These are phyloP conservation scores for Plectosphaerella cucumerina DNA, from an alignment of 2,329 filamentous ascomycete genomes.

Conservation along the genomic window DNA sequence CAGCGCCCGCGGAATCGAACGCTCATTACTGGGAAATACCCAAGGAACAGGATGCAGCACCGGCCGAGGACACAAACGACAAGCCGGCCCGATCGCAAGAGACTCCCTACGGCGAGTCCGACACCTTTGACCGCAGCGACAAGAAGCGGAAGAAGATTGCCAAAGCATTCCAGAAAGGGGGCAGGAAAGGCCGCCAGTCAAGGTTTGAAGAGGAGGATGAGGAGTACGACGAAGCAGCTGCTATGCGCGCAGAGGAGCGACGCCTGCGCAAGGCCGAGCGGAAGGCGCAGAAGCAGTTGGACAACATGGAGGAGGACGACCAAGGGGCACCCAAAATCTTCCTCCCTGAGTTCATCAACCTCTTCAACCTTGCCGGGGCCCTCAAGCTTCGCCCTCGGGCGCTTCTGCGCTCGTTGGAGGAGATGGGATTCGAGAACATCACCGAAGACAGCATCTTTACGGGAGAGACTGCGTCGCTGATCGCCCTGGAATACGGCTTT, in stretches of 20 bases:
- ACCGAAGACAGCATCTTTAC: constrained; percentile 82
- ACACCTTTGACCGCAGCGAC: too few species aligned
- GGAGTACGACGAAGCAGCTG: constrained; percentile 33
- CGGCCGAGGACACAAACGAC: too few species aligned
- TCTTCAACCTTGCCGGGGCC: constrained; percentile 74
- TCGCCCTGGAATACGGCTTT: constrained; percentile 89
- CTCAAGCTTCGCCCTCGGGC: constrained; percentile 66
- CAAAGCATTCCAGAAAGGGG: constrained; percentile 1
- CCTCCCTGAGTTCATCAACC: constrained; percentile 86
- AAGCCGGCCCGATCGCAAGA: too few species aligned
- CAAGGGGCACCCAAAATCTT: constrained; percentile 49
- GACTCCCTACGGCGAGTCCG: too few species aligned
- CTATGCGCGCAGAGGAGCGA: constrained; percentile 30
- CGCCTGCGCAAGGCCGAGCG: constrained; percentile 38
- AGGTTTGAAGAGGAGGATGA: constrained; percentile 21
- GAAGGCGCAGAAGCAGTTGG: constrained; percentile 30
- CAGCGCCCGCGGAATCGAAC: too few species aligned
- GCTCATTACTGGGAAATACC: too few species aligned
- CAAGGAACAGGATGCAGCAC: too few species aligned
- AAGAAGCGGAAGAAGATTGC: too few species aligned
- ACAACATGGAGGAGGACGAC: constrained; percentile 38
- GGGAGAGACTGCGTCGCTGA: constrained; percentile 82
- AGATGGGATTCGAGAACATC: constrained; percentile 87
- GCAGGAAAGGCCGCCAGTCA: not conserved
- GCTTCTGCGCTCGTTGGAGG: constrained; percentile 71